phyloP scores from a whole-genome alignment of 2,329 filamentous ascomycete genomes.

The Tolypocladium pustulatum region DNA sequence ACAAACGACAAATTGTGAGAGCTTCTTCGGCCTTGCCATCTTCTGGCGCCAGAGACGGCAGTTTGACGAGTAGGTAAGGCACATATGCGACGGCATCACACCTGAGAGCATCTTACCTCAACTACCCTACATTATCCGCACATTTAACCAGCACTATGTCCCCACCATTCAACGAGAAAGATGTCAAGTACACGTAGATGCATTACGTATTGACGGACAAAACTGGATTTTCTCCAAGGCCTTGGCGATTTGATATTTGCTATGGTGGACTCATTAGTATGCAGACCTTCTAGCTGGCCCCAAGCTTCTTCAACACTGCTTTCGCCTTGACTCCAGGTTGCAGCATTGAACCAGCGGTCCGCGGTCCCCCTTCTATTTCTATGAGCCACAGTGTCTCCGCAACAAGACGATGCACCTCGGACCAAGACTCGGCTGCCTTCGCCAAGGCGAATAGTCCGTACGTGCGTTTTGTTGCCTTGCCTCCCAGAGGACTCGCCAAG shows the following conservation, averaged over 20 bases:
- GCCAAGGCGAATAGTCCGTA: too few species aligned
- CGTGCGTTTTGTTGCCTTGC: too few species aligned
- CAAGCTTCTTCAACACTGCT: neutral
- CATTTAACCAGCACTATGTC: neutral
- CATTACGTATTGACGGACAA: neutral
- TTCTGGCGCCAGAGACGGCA: neutral
- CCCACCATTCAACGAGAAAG: neutral
- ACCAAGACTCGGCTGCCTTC: neutral
- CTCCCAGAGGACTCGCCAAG: too few species aligned
- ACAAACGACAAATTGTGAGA: neutral
- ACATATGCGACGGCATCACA: neutral
- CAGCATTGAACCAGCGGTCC: neutral
- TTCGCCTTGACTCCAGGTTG: neutral
- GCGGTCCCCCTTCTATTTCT: neutral
- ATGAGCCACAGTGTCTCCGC: neutral
- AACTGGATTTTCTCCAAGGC: neutral
- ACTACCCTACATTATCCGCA: neutral
- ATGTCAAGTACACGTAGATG: neutral
- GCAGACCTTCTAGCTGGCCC: neutral
- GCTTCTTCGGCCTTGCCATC: neutral
- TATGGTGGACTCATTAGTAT: too few species aligned
- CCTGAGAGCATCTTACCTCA: neutral
- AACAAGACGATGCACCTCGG: neutral
- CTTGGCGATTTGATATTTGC: neutral
- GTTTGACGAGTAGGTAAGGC: neutral